These are phyloP conservation scores for Chamaecyparis obtusa DNA, from an alignment of 75 land plant species.

Conservation along the genomic window DNA sequence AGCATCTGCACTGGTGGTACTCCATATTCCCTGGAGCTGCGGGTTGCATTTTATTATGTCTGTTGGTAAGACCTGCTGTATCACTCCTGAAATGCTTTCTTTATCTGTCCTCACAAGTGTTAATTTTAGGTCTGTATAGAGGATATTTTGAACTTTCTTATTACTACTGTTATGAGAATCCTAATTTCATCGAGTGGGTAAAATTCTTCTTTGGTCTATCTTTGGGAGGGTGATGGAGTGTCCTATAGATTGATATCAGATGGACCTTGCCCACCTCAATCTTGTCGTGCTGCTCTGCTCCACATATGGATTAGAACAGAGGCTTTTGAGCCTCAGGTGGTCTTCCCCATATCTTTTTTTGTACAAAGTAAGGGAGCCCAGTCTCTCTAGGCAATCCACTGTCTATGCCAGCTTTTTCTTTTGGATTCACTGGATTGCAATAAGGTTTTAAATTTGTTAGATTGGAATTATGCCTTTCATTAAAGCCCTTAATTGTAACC, in stretches of 20 bases:
- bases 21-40: conserved; percentile 76
- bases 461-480: background rate
- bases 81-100: background rate
- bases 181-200: background rate
- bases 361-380: no score
- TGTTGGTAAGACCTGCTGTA: conserved; percentile 50
- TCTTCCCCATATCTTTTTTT: no score
- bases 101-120: background rate
- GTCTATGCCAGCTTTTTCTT: no score
- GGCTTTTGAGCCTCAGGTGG: no score
- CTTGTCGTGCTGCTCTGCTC: no score
- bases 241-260: no score
- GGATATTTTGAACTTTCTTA: background rate
- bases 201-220: background rate
- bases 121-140: background rate
- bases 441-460: background rate
- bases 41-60: conserved; percentile 64
- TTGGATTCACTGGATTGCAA: no score
- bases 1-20: conserved; percentile 72
- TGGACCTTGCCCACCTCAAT: no score
- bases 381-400: no score
- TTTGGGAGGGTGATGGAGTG: no score
- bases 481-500: background rate
- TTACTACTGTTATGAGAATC: background rate
- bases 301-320: no score